Evolutionary conservation across 225 moss, liverwort and hornwort genomes (phyloP), one percentile per base, ranked within the genome.

Genomic region (Lunularia cruciata): DNA sequence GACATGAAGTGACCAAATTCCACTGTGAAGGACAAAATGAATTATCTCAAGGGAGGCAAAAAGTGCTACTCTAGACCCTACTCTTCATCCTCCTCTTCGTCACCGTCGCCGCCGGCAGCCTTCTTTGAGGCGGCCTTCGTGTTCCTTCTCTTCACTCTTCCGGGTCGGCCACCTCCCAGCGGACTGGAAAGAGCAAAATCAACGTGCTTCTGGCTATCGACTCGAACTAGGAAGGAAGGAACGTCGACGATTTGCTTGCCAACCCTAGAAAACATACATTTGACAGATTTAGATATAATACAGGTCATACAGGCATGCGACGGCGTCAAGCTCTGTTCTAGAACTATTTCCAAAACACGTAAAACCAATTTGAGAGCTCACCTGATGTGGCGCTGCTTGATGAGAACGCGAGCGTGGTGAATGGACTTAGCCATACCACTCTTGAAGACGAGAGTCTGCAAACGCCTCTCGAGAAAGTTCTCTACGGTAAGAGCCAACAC

Each of bases 181-280:
- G 92, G 89, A 26, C 92, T 92, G 39, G 92, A 87, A 9, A 92
- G 76, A 47, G 92, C 72, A 51, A 92, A 92, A 67, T 92, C 92
- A 53, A 89, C 72, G 38, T 92, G 92, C 83, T 92, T 92, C 75
- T 92, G 91, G 45, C 89, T 89, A 61, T 92, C 91, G 11, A 92
- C 84, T 6, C 89, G 87, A 30, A 92, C 92, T 80, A 92, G 58
- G 71, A 89, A 89, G 13, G 89, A 89, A 47, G 89, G 36, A 6
- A 87, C 80, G 73, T 89, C 80, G 42, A 92, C 91, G 56, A 92
- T 89, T 78, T 92, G 89, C 84, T 92, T 89, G 9, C 91, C 91
- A 38, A 92, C 91, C 83, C 89, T 90, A 83, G 14, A 54, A 30
- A 22, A 25, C 40, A 6, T 6, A 40, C 6, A 40, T 40, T 13